phyloP scores from a whole-genome alignment of 805 yeast genomes.

The Lipomyces sp. region DNA sequence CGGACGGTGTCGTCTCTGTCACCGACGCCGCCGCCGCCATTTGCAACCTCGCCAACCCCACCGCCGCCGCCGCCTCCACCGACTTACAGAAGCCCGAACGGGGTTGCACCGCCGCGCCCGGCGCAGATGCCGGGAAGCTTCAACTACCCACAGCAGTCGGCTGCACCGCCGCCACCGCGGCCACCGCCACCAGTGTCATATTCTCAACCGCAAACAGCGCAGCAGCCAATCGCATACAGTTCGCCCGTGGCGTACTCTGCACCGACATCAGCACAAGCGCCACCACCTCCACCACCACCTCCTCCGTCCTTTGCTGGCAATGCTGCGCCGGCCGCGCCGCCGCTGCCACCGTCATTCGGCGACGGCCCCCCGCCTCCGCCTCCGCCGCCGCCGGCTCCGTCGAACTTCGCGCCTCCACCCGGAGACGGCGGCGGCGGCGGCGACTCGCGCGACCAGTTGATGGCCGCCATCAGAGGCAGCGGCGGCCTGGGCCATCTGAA shows the following conservation, averaged over 20 bases:
- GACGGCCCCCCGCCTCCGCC: constrained; percentile 29
- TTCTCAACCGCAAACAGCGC: no score
- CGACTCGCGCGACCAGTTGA: constrained; percentile 70
- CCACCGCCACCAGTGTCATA: no score
- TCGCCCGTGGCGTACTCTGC: no score
- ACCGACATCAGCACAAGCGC: background rate
- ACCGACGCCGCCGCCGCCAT: constrained; percentile 17
- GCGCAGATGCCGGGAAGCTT: no score
- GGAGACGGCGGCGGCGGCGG: constrained; percentile 43
- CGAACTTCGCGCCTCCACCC: no score
- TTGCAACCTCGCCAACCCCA: constrained; percentile 9
- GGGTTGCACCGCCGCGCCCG: constrained; percentile 12
- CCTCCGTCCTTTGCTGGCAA: constrained; percentile 31
- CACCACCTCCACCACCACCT: constrained; percentile 26
- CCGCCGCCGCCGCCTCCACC: constrained; percentile 20
- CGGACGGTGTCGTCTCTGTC: constrained; percentile 7
- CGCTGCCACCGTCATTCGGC: constrained; percentile 29
- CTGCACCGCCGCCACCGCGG: constrained; percentile 40
- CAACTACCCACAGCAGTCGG: background rate
- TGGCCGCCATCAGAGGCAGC: constrained; percentile 82
- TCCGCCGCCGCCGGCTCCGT: no score
- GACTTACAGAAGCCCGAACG: background rate
- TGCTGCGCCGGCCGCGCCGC: constrained; percentile 31
- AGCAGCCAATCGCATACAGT: no score
- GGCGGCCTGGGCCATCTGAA: constrained; percentile 66